These are phyloP conservation scores for Saitozyma podzolica DNA, from an alignment of 768 basidiomycete species.

Conservation along the genomic window DNA sequence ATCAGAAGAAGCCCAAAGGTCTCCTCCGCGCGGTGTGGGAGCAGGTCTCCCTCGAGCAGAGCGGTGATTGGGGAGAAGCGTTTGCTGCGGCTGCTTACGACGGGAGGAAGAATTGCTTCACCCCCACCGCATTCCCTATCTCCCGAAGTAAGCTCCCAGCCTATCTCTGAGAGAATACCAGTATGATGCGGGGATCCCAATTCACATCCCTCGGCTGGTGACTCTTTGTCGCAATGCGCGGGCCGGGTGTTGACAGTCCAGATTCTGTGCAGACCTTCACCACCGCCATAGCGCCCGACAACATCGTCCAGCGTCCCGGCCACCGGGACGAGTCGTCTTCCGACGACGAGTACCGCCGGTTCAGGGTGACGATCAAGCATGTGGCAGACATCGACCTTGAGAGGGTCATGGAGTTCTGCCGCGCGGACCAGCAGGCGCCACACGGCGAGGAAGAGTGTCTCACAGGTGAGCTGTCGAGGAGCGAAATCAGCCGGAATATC, in stretches of 20 bases:
- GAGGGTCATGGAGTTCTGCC: slow-evolving; percentile 41
- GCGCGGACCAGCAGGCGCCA: slow-evolving; percentile 21
- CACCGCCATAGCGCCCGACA: slow-evolving; percentile 32
- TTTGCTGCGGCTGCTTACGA: slow-evolving; percentile 32
- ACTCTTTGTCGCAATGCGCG: no score
- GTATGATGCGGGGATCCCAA: background rate
- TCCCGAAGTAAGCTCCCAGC: slow-evolving; percentile 15
- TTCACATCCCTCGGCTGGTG: background rate
- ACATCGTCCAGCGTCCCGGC: slow-evolving; percentile 24
- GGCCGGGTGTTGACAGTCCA: background rate
- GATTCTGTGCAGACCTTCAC: slow-evolving; percentile 24
- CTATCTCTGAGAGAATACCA: background rate
- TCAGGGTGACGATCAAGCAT: slow-evolving; percentile 45
- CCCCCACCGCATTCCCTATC: slow-evolving; percentile 37
- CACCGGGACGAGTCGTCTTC: slow-evolving; percentile 21
- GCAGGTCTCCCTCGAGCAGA: slow-evolving; percentile 36
- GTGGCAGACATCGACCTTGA: slow-evolving; percentile 45
- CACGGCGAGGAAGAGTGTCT: slow-evolving; percentile 33
- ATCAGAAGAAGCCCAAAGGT: slow-evolving; percentile 43
- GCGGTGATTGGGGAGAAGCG: slow-evolving; percentile 19
- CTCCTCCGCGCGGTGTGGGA: slow-evolving; percentile 43
- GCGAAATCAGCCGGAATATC: background rate
- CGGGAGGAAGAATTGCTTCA: slow-evolving; percentile 48
- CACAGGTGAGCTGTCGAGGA: slow-evolving; percentile 28
- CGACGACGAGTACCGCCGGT: slow-evolving; percentile 41